These are phyloP conservation scores for Thelephora ganbajun DNA, from an alignment of 768 basidiomycete species.

Conservation along the genomic window DNA sequence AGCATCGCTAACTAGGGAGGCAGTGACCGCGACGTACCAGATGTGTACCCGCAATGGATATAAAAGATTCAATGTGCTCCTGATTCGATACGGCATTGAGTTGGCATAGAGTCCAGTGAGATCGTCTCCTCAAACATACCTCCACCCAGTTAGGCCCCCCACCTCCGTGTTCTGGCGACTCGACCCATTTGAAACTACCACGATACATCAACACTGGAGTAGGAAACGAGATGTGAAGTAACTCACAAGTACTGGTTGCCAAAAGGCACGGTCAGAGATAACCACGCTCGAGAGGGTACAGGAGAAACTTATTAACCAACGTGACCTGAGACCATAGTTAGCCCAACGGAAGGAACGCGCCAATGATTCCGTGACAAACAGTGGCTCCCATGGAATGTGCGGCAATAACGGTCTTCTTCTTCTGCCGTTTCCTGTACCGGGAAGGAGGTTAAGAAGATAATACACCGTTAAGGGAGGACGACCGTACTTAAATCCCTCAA, in stretches of 20 bases:
- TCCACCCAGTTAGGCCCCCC: conserved; percentile 90
- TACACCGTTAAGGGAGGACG: conserved; percentile 1
- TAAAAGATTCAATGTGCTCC: conserved; percentile 65
- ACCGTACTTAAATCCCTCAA: conserved; percentile 64
- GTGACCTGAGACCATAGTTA: conserved; percentile 17
- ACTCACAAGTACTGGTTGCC: conserved; percentile 71
- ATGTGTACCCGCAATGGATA: conserved; percentile 79
- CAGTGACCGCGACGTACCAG: conserved; percentile 32
- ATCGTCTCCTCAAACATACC: conserved; percentile 25
- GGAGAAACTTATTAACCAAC: conserved; percentile 23
- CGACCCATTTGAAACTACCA: conserved; percentile 88
- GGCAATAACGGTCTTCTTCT: conserved; percentile 68
- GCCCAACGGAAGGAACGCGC: background rate
- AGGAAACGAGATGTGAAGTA: background rate
- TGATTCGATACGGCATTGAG: conserved; percentile 26
- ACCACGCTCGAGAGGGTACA: background rate
- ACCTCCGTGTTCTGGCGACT: conserved; percentile 65
- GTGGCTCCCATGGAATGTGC: conserved; percentile 83
- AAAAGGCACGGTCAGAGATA: background rate
- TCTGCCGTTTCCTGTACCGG: conserved; percentile 41
- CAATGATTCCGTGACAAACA: conserved; percentile 26
- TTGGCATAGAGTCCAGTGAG: background rate
- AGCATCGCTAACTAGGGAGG: background rate
- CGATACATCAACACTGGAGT: background rate
- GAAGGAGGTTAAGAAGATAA: background rate